Evolutionary conservation across 202 grass and related monocot genomes (phyloP).

Genomic region (Carex sylvatica): DNA sequence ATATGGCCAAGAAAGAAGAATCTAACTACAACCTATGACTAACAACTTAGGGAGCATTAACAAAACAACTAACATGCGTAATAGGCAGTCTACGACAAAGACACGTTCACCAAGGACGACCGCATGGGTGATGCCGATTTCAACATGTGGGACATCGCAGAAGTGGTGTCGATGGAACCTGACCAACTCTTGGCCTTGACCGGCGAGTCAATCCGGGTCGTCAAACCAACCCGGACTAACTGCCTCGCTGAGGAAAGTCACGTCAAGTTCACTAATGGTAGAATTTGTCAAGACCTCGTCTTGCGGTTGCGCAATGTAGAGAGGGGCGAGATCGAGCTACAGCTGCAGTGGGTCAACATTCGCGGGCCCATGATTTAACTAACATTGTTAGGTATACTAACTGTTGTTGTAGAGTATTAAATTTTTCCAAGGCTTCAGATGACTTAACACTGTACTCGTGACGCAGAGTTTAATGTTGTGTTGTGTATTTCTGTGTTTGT

Average conservation of each 20-base stretch:
- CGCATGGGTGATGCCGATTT: conserved; percentile 71
- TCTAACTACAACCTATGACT: neutral
- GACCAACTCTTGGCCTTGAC: conserved; percentile 40
- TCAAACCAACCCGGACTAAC: conserved; percentile 64
- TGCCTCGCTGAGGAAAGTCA: conserved; percentile 72
- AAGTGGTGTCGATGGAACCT: conserved; percentile 57
- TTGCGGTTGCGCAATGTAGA: conserved; percentile 72
- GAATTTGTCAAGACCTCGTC: conserved; percentile 66
- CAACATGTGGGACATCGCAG: conserved; percentile 56
- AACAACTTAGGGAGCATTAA: conserved; percentile 4
- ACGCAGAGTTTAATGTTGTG: neutral
- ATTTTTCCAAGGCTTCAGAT: neutral
- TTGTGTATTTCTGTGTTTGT: neutral
- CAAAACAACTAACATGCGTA: conserved; percentile 23
- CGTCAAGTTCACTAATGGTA: conserved; percentile 60
- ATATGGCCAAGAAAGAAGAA: neutral
- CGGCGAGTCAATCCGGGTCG: conserved; percentile 46
- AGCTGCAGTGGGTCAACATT: conserved; percentile 27
- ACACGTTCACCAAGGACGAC: conserved; percentile 79
- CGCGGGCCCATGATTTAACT: conserved; percentile 14
- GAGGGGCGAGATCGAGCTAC: conserved; percentile 48
- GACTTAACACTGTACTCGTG: neutral
- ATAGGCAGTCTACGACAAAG: conserved; percentile 92
- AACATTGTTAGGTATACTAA: neutral
- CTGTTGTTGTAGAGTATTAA: neutral